Base-by-base conservation (phyloP, 805 yeast species). In the Wickerhamomyces queroliae region DNA sequence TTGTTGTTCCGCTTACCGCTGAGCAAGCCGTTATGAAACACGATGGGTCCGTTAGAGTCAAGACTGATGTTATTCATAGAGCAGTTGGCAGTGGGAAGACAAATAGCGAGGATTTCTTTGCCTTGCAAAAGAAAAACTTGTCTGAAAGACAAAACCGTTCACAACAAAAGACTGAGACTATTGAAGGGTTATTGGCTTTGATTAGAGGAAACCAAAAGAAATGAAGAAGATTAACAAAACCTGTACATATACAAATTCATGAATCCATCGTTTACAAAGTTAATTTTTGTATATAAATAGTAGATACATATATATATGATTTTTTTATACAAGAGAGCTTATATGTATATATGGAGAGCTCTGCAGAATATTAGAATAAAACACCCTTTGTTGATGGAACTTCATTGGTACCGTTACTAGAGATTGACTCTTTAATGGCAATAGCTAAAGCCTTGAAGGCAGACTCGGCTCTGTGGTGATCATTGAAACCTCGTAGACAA, bases 301-400 rank as follows among this genome's bases (percentile, higher is more conserved):
- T n/a, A n/a, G n/a, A n/a, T n/a, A n/a, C n/a, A n/a, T n/a, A n/a
- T n/a, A n/a, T n/a, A n/a, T n/a, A n/a, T n/a, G n/a, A n/a, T n/a
- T n/a, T n/a, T n/a, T n/a, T n/a, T n/a, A n/a, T n/a, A n/a, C n/a
- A n/a, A n/a, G n/a, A n/a, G n/a, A n/a, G n/a, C n/a, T n/a, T n/a
- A 26, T 15, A n/a, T n/a, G 10, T 29, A 29, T 29, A 4, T 17
- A 29, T 29, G 6, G 4, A 9, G 20, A 29, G 11, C 21, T 25
- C 16, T 25, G n/a, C 26, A 8, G 18, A 18, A 20, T 19, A 5
- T 55, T 58, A 83, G 64, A 82, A 81, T 35, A 91, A 68, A 10
- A 93, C 98, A 39, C 99, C 99, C 66, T 93, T 93, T 10, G 99
- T 93, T 40, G 95, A 83, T 17, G 99, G 99, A 34, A 93, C 86